Conservation (phyloP, 2,329 filamentous ascomycete species). For the Phialophora verrucosa region DNA sequence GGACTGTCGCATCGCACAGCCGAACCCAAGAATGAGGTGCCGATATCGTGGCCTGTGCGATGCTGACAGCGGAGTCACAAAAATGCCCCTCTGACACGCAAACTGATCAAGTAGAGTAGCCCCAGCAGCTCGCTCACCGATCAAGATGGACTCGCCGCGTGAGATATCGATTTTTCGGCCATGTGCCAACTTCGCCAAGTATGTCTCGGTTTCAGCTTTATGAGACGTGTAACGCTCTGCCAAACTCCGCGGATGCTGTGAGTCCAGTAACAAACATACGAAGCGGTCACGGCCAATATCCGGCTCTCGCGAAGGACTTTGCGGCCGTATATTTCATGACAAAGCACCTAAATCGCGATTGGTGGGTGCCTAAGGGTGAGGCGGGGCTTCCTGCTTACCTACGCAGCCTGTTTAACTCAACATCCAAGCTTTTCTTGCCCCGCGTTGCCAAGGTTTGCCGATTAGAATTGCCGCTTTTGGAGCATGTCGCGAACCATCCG, state of each 20-base stretch:
- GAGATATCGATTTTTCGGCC: neutral
- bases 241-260: neutral
- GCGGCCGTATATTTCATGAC: neutral
- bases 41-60: slow-evolving; percentile 3
- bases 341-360: neutral
- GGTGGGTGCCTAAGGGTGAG: neutral
- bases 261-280: neutral
- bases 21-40: slow-evolving; percentile 5
- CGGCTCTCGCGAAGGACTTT: neutral
- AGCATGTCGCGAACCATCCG: slow-evolving; percentile 13
- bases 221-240: neutral
- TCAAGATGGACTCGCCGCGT: neutral
- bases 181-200: neutral
- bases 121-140: neutral
- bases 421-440: slow-evolving; percentile 15
- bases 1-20: slow-evolving; percentile 6
- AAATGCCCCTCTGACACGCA: neutral
- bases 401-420: neutral
- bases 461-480: slow-evolving; percentile 14
- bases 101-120: neutral
- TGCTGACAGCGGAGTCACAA: neutral
- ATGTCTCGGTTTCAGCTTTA: neutral
- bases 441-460: slow-evolving; percentile 1
- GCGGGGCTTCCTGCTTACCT: slow-evolving; percentile 1
- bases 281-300: neutral